phyloP scores from a whole-genome alignment of 345 rosid species.

The Camelina hispida region DNA sequence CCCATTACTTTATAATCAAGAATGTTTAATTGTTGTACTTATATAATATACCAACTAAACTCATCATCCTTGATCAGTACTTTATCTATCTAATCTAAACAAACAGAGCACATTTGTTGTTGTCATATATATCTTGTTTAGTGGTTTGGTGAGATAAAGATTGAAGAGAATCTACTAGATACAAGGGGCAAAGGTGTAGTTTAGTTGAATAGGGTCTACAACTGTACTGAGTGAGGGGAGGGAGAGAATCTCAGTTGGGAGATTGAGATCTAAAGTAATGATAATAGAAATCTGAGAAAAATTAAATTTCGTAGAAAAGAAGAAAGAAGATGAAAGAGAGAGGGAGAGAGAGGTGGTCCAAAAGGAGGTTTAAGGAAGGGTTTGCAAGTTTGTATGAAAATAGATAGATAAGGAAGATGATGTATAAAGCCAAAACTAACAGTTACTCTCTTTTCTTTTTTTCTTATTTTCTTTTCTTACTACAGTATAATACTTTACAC shows the following conservation, averaged over 20 bases:
- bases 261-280: constrained; percentile 70
- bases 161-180: not conserved
- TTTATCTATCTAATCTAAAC: not conserved
- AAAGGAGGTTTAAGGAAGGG: constrained; percentile 48
- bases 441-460: constrained; percentile 51
- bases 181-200: constrained; percentile 51
- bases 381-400: constrained; percentile 51
- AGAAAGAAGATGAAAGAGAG: constrained; percentile 15
- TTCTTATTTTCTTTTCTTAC: not conserved
- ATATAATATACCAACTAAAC: not conserved
- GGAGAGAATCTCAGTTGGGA: constrained; percentile 62
- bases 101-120: not conserved
- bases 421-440: constrained; percentile 69
- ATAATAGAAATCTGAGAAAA: constrained; percentile 43
- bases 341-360: constrained; percentile 39
- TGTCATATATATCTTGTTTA: not conserved
- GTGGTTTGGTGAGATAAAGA: not conserved
- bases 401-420: constrained; percentile 56
- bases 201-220: constrained; percentile 30
- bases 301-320: constrained; percentile 39
- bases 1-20: not conserved
- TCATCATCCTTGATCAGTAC: not conserved
- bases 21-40: not conserved
- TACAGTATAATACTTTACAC: constrained; percentile 9
- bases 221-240: constrained; percentile 38